Evolutionary conservation across 2,329 filamentous ascomycete genomes (phyloP).

Genomic region (Claviceps sp.): DNA sequence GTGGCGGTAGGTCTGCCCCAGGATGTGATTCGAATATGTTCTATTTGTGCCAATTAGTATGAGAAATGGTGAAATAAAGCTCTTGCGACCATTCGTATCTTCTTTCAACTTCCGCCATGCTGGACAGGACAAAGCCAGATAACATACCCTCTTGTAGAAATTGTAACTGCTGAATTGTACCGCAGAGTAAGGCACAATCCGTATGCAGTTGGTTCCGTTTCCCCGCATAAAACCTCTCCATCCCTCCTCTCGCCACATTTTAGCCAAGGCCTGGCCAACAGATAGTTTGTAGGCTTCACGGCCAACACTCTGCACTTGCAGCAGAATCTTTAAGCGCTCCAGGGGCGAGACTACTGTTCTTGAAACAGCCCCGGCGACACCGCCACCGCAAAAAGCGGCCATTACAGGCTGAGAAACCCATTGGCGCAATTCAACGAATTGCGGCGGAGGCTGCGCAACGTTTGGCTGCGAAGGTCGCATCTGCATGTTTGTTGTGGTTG

Average conservation of each 20-base stretch:
- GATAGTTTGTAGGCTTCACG: conserved; percentile 89
- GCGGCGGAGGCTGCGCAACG: conserved; percentile 10
- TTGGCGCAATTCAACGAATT: conserved; percentile 26
- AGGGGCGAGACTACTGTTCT: conserved; percentile 93
- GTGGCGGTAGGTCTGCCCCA: conserved; percentile 57
- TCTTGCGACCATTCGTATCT: not conserved
- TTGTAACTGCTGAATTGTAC: conserved; percentile 98
- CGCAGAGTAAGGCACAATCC: conserved; percentile 94
- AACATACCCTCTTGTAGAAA: conserved; percentile 76
- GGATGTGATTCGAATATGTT: conserved; percentile 67
- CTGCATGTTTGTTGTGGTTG: conserved; percentile 3
- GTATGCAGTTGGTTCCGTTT: conserved; percentile 96
- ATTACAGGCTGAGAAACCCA: conserved; percentile 68
- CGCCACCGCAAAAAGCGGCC: conserved; percentile 87
- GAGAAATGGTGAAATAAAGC: not conserved
- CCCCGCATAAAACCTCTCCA: conserved; percentile 96
- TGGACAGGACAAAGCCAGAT: not conserved
- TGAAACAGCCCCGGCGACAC: conserved; percentile 91
- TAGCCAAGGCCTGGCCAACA: conserved; percentile 72
- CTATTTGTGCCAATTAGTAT: conserved; percentile 14
- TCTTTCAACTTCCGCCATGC: not conserved
- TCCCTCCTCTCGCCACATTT: conserved; percentile 96
- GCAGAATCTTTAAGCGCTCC: conserved; percentile 93
- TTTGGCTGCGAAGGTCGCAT: conserved; percentile 16
- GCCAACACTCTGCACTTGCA: conserved; percentile 85